Percentiles rank a stretch among this genome's conserved stretches.
These are phyloP conservation scores for Cytospora paraplurivora DNA, from an alignment of 2,329 filamentous ascomycete species.

Conservation along the genomic window DNA sequence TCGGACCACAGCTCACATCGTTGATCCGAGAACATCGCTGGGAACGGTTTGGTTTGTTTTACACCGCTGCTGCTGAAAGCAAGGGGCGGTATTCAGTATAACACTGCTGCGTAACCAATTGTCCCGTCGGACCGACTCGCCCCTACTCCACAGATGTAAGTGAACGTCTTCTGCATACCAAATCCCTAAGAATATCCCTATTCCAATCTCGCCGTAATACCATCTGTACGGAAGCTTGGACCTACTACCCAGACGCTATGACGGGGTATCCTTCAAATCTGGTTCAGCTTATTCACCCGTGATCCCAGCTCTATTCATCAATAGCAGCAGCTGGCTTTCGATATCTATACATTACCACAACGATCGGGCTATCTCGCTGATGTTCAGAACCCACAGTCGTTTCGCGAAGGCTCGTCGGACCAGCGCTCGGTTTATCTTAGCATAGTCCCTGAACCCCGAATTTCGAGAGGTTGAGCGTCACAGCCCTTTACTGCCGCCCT, in stretches of 20 bases:
- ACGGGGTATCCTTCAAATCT: neutral
- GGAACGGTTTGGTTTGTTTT: neutral
- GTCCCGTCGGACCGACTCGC: constrained; percentile 17
- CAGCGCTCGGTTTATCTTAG: neutral
- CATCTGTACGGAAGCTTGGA: neutral
- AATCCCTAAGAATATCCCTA: constrained; percentile 13
- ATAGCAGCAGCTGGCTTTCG: constrained; percentile 8
- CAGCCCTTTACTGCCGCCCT: neutral
- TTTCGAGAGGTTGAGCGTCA: neutral
- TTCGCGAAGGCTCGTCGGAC: constrained; percentile 12
- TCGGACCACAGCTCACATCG: neutral
- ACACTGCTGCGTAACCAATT: constrained; percentile 4
- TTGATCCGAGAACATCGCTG: neutral
- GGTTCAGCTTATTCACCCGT: neutral
- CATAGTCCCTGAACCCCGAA: neutral
- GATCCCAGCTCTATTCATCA: neutral
- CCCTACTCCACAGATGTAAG: constrained; percentile 25
- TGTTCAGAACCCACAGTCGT: neutral
- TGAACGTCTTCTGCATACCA: constrained; percentile 7
- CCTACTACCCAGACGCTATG: neutral
- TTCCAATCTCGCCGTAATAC: neutral
- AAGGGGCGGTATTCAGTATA: constrained; percentile 1
- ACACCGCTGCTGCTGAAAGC: neutral
- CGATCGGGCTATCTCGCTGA: constrained; percentile 1
- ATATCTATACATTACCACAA: neutral